These are phyloP conservation scores for Naumovozyma dairenensis DNA, from an alignment of 805 yeast genomes.

Conservation along the genomic window DNA sequence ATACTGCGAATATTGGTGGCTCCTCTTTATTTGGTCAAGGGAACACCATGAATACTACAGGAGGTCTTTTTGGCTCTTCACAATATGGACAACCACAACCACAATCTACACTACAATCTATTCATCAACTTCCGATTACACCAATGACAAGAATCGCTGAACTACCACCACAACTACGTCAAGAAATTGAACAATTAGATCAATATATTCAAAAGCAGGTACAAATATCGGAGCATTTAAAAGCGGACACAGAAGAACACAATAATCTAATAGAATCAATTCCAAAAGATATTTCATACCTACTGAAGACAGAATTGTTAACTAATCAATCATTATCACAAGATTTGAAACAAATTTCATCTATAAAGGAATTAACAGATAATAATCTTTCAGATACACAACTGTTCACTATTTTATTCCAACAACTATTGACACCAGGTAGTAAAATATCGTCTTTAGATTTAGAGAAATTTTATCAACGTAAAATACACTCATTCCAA, in stretches of 20 bases:
- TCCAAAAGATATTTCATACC: constrained; percentile 60
- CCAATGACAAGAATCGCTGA: constrained; percentile 71
- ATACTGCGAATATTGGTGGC: constrained; percentile 5
- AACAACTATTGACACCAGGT: constrained; percentile 43
- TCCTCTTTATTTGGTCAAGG: constrained; percentile 28
- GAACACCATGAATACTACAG: constrained; percentile 5
- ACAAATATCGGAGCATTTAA: constrained; percentile 56
- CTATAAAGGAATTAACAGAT: constrained; percentile 36
- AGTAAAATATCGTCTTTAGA: constrained; percentile 47
- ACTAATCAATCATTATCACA: constrained; percentile 53
- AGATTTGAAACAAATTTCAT: constrained; percentile 38
- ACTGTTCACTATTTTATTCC: constrained; percentile 43
- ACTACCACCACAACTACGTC: constrained; percentile 59
- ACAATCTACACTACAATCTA: constrained; percentile 34
- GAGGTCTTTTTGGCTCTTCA: constrained; percentile 15
- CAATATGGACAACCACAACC: constrained; percentile 21
- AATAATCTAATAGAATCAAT: constrained; percentile 55
- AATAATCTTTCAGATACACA: constrained; percentile 37
- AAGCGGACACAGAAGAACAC: constrained; percentile 53
- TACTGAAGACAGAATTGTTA: constrained; percentile 50
- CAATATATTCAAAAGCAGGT: constrained; percentile 66
- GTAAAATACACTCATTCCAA: constrained; percentile 29
- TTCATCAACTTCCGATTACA: constrained; percentile 42
- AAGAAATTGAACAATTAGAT: constrained; percentile 61
- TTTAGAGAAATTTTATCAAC: constrained; percentile 47